Evolutionary conservation across 257 asterid species (phyloP).

Genomic region (Haberlea rhodopensis): DNA sequence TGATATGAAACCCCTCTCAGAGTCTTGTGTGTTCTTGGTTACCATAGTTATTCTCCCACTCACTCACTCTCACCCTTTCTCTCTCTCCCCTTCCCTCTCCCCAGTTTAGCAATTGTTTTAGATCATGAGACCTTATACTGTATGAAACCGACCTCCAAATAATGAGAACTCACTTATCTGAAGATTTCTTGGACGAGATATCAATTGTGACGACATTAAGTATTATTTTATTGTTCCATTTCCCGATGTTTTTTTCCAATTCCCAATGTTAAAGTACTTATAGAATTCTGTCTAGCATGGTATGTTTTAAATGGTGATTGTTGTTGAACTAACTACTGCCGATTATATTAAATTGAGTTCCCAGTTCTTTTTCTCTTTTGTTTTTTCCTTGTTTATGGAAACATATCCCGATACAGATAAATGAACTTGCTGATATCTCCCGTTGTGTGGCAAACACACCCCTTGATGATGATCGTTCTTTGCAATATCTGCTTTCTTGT

Average conservation of each 20-base stretch:
- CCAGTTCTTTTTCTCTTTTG: neutral
- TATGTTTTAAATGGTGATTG: neutral
- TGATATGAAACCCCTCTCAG: neutral
- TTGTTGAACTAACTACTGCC: conserved; percentile 12
- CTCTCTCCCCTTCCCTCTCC: neutral
- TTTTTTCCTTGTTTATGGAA: conserved; percentile 20
- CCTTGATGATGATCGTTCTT: conserved; percentile 77
- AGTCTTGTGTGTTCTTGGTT: conserved; percentile 8
- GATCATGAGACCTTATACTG: conserved; percentile 9
- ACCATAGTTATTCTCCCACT: too few species aligned
- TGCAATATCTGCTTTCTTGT: conserved; percentile 79
- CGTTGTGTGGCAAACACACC: conserved; percentile 93
- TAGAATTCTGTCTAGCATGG: neutral
- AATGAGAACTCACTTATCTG: conserved; percentile 8
- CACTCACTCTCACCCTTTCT: too few species aligned
- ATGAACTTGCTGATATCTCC: conserved; percentile 96
- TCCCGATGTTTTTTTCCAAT: too few species aligned
- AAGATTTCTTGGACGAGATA: conserved; percentile 10
- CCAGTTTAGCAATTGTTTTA: neutral
- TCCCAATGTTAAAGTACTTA: conserved; percentile 2
- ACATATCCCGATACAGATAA: conserved; percentile 56
- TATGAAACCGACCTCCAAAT: conserved; percentile 21
- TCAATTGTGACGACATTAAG: neutral
- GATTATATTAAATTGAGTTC: conserved; percentile 12
- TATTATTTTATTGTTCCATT: too few species aligned